These are phyloP conservation scores for Ganoderma lingzhi DNA, from an alignment of 1,284 basidiomycete genomes.

Conservation along the genomic window DNA sequence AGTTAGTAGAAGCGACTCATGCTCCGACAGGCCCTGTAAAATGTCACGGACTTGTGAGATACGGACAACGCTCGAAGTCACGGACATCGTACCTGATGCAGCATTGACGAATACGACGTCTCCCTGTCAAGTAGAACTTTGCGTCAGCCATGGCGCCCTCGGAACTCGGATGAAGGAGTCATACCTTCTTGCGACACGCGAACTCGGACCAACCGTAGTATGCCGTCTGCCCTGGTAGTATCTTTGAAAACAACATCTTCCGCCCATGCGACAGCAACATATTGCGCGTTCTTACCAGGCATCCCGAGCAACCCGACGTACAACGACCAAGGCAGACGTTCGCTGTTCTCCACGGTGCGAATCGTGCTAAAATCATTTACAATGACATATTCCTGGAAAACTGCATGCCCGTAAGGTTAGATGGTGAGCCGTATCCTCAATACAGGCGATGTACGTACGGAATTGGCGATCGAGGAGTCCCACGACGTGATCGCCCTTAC, in stretches of 20 bases:
- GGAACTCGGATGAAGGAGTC: neutral
- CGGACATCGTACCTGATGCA: slow-evolving; percentile 1
- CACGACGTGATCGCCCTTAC: slow-evolving; percentile 49
- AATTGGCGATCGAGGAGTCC: slow-evolving; percentile 43
- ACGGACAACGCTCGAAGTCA: too few species aligned
- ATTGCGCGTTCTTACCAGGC: slow-evolving; percentile 47
- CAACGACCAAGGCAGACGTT: slow-evolving; percentile 41
- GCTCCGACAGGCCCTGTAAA: slow-evolving; percentile 31
- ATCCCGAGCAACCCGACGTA: slow-evolving; percentile 45
- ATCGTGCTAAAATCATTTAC: slow-evolving; percentile 7
- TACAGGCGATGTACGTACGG: slow-evolving; percentile 27
- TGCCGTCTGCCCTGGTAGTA: slow-evolving; percentile 34
- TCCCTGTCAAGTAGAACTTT: slow-evolving; percentile 19
- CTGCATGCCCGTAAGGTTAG: slow-evolving; percentile 14
- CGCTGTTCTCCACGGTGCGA: slow-evolving; percentile 34
- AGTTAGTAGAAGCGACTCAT: slow-evolving; percentile 9
- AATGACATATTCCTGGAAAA: slow-evolving; percentile 38
- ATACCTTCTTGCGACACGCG: slow-evolving; percentile 27
- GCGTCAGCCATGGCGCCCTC: neutral
- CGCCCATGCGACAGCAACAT: neutral
- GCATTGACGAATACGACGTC: slow-evolving; percentile 37
- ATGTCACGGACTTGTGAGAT: too few species aligned
- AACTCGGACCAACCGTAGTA: slow-evolving; percentile 38
- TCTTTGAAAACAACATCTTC: neutral
- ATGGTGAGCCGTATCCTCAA: too few species aligned